These are phyloP conservation scores for Chaetomium globosum DNA, from an alignment of 2,329 filamentous ascomycete genomes.

Conservation along the genomic window DNA sequence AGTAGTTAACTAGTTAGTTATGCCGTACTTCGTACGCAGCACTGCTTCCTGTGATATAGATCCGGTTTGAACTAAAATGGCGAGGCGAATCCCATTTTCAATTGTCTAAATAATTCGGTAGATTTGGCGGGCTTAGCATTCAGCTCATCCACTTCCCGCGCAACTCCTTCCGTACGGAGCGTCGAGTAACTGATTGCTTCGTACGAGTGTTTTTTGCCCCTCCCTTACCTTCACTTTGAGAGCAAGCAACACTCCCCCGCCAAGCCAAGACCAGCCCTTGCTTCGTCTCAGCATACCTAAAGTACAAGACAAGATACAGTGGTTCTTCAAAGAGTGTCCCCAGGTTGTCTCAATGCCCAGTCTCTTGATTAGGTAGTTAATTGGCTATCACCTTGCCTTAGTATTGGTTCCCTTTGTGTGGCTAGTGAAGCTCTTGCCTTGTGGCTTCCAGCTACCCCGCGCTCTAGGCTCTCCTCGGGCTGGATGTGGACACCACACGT, in stretches of 20 bases:
- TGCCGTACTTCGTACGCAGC: too few relatives aligned
- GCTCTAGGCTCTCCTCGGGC: neutral
- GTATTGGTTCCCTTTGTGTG: conserved; percentile 15
- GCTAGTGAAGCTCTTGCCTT: conserved; percentile 4
- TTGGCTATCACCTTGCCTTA: neutral
- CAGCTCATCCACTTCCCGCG: neutral
- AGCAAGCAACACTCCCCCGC: neutral
- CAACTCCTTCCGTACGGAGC: neutral
- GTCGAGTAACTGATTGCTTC: too few relatives aligned
- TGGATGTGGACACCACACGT: conserved; percentile 18
- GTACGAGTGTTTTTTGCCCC: neutral
- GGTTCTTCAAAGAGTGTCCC: neutral
- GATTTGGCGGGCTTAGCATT: neutral
- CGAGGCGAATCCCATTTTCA: neutral
- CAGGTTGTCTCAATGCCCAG: neutral
- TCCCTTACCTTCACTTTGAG: conserved; percentile 13
- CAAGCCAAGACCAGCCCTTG: neutral
- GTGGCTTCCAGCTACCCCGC: conserved; percentile 14
- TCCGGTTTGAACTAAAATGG: neutral
- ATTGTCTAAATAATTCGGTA: neutral
- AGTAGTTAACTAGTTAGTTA: too few relatives aligned
- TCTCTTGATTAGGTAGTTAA: neutral
- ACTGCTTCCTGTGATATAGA: neutral
- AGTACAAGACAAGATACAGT: neutral
- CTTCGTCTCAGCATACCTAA: neutral